Evolutionary conservation across 2,329 filamentous ascomycete species (phyloP), one percentile per base, ranked within the genome.

Genomic region (Fusarium oligoseptatum): DNA sequence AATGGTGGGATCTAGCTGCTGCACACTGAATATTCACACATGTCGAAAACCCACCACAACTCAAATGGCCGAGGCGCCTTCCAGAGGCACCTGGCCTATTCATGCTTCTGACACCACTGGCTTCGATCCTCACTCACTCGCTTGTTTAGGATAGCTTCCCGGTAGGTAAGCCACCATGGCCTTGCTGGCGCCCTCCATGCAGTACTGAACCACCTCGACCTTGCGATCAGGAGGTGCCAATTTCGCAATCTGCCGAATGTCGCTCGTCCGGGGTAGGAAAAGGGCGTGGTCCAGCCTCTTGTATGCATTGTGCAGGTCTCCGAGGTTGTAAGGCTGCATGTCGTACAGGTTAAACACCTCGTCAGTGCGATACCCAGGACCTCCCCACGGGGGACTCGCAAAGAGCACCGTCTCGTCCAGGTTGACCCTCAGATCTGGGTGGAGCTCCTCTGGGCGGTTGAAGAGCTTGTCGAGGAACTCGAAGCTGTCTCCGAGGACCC

Each of bases 401-500:
- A 91, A 91, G 10, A 91, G 57, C 6, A 87, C 84, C 0, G 88
- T 86, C 3, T 80, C 77, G 3, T 79, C 74, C 1, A 84, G 67
- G 71, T 88, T 82, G n/a, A 87, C 76, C 37, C 81, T 82, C 41
- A 89, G 72, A 11, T 82, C 79, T 6, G 82, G 79, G 10, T 85
- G 81, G 4, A 87, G 77, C n/a, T 76, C 71, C 50, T 81, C 77
- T 2, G 85, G 80, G 6, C 77, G 75, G 60, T 83, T 80, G 50
- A 82, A 73, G 8, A 87, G 79, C 32, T 82, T 79, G n/a, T 87
- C 83, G 27, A 97, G 83, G 57, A 92, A 91, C 39, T 94, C 88
- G 79, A 99, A 97, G 81, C 93, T 97, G 83, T 98, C 95, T 5
- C 93, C 95, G 64, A 93, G 87, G 41, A 98, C 89, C 93, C 95